Conservation (phyloP, 2,329 filamentous ascomycete genomes). For the Clonostachys rosea region DNA sequence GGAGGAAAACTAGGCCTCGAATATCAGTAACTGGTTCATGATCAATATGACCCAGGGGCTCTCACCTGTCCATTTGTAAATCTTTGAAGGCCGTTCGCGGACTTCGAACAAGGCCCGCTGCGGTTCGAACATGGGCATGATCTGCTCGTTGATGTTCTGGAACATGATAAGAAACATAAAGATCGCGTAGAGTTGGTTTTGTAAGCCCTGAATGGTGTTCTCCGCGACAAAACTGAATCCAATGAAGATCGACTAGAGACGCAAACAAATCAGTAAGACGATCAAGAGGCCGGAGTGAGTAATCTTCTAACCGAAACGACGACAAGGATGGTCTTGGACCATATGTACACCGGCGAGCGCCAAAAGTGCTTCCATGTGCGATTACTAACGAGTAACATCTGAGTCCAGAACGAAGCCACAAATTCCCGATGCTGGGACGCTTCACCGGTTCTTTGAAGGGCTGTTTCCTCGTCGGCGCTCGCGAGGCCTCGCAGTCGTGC, state of each 20-base stretch:
- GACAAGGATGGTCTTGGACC: constrained; percentile 57
- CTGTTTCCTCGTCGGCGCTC: neutral
- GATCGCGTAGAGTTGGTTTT: constrained; percentile 81
- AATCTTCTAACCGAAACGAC: constrained; percentile 34
- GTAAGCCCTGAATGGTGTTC: constrained; percentile 64
- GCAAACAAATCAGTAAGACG: no score
- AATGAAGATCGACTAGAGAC: constrained; percentile 48
- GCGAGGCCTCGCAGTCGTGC: constrained; percentile 41
- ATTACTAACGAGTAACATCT: constrained; percentile 57
- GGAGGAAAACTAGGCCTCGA: constrained; percentile 58
- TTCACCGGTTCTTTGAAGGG: constrained; percentile 19
- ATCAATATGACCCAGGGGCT: constrained; percentile 78
- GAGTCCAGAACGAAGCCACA: constrained; percentile 53
- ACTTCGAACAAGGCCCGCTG: constrained; percentile 80
- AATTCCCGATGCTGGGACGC: constrained; percentile 61
- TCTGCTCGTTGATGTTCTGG: constrained; percentile 71
- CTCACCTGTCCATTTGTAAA: constrained; percentile 81
- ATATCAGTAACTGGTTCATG: constrained; percentile 48
- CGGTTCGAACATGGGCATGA: constrained; percentile 81
- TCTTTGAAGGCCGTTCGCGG: constrained; percentile 76
- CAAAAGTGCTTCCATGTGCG: constrained; percentile 81
- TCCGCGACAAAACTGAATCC: constrained; percentile 58
- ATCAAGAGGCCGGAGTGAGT: no score
- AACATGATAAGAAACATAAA: constrained; percentile 83
- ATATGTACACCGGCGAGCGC: constrained; percentile 78